Evolutionary conservation across 805 yeast species (phyloP), one percentile per base, ranked within the genome.

Genomic region (Ogataea ramenticola): DNA sequence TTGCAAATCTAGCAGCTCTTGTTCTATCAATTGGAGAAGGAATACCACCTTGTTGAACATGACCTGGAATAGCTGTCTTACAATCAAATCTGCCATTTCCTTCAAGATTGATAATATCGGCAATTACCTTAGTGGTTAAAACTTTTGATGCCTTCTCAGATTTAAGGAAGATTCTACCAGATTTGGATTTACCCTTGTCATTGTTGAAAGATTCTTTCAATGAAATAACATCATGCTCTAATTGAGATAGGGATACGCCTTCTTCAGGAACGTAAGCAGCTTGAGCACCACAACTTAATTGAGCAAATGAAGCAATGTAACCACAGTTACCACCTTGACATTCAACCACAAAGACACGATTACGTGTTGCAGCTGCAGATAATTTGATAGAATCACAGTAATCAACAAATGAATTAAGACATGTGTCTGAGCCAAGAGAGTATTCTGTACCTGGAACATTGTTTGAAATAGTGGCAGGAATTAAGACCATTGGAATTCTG

Each of bases 361-460:
- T 85, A 70, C 99, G 80, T 3, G 96, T 79, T 16, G 99, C 87
- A 19, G 96, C 82, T 2, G 99, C 99, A 42, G 89, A 79, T 70
- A 87, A 96, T 68, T 93, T 90, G 52, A 93, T 83, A 22, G 86
- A 88, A 64, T 93, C 99, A 68, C 98, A 91, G 71, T 93, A 93
- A 46, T 84, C 80, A 49, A 89, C 88, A 56, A 93, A 73, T 10
- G 93, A 71, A 66, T 93, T 93, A 71, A 93, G 71, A 71, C 99
- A 95, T 11, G 99, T 93, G 63, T 93, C 99, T 12, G 89, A 75
- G 46, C 99, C 99, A 46, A 93, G 68, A 0, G 97, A 89, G 65
- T 89, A 89, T 66, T 93, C 97, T 2, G 98, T 84, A 47, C 99
- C 99, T n/a, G 99, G 99, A 41, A 93, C 98, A 56, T 93, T 93